Evolutionary conservation across 768 basidiomycete genomes (phyloP), one percentile per base, ranked within the genome.

Genomic region (Tricholoma matsutake): DNA sequence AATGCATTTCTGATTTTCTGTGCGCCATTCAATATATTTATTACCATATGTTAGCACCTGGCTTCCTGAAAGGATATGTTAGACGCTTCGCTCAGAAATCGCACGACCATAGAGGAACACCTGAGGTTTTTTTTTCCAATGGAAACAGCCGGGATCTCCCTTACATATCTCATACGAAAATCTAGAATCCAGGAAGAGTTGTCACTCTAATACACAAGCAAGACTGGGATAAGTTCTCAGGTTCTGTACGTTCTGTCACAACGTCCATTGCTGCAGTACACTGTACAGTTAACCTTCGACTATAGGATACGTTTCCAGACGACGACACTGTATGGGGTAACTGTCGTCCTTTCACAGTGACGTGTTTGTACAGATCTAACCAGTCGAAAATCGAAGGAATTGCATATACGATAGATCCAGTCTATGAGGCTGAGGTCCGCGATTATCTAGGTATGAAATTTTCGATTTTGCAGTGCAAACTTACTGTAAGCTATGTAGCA

Each of bases 91-190:
- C 94, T 0, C 94, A 96, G 74, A 84, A 85, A 69, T 96, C 93
- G 59, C 91, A 94, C 70, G 95, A 98, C 69, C 95, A 98, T 73
- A 83, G 95, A 10, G 95, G 95, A 18, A 96, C 94, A 0, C 91
- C 87, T 2, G 88, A 94, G 78, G 89, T 91, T 39, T 56, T 73
- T 91, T 39, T 56, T 73, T 59, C 8, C 13, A 49, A 20, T 20
- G 25, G 25, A 11, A n/a, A 5, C 41, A 9, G 2, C 10, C 16
- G 3, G n/a, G n/a, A 11, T 4, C n/a, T 35, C n/a, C n/a, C 13
- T 18, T 1, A 0, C n/a, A 51, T 28, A 20, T 55, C 18, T 45
- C 7, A 37, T 62, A 29, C 31, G 55, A 37, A n/a, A 54, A 18
- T 25, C 4, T 64, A 93, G 91, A 84, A 78, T 55, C 94, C 94